A percentile compares a stretch with the other conserved stretches of the same genome.
Conservation (phyloP, 768 basidiomycete genomes). For the Agaricus subrufescens region DNA sequence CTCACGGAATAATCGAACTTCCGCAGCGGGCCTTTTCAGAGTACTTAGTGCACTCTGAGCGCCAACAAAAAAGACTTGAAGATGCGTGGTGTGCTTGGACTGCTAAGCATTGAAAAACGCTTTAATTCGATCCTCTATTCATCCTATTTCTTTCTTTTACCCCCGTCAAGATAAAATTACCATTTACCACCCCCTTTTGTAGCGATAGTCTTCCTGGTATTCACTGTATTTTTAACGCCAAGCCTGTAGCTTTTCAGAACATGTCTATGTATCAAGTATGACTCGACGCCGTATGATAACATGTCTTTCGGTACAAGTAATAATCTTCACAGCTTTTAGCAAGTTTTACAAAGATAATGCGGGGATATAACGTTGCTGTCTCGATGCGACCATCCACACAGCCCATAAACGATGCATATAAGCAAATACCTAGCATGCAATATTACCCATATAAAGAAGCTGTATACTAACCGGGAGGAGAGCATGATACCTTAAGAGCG, state of each 20-base stretch:
- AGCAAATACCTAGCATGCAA: constrained; percentile 15
- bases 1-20: constrained; percentile 58
- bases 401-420: neutral
- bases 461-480: constrained; percentile 6
- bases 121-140: too few relatives aligned
- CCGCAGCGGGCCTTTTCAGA: constrained; percentile 54
- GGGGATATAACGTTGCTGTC: too few relatives aligned
- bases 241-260: constrained; percentile 9
- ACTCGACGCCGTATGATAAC: neutral
- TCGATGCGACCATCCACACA: neutral
- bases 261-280: neutral
- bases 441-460: constrained; percentile 10
- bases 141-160: neutral
- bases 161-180: neutral
- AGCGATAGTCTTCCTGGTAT: constrained; percentile 8
- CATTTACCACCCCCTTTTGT: constrained; percentile 4
- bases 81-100: constrained; percentile 51
- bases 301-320: neutral
- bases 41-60: constrained; percentile 49
- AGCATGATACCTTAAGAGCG: neutral
- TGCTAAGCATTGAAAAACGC: constrained; percentile 17
- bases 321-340: too few relatives aligned
- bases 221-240: constrained; percentile 5
- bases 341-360: too few relatives aligned
- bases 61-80: constrained; percentile 52